Evolutionary conservation across 345 rosid genomes (phyloP).

Genomic region (Hypericum androsaemum): DNA sequence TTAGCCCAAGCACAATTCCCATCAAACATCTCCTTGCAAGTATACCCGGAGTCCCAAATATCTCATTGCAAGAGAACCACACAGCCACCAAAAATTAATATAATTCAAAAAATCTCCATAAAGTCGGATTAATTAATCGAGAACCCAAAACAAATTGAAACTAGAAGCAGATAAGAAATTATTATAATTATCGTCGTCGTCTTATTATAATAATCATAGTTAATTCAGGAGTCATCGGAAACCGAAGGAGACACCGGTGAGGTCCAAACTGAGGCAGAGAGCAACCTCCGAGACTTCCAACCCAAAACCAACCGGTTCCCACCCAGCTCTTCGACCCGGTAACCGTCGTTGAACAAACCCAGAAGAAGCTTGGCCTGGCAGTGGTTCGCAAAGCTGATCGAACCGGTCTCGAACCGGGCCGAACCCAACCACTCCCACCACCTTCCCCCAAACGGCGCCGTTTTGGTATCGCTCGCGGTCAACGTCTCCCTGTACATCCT

Average conservation of each 20-base stretch:
- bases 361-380: conserved; percentile 77
- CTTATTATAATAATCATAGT: too few species aligned
- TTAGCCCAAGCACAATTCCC: too few species aligned
- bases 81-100: too few species aligned
- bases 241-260: conserved; percentile 17
- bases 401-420: conserved; percentile 34
- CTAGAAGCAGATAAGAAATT: too few species aligned
- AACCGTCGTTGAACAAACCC: conserved; percentile 71
- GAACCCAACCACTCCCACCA: conserved; percentile 43
- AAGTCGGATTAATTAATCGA: too few species aligned
- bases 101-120: too few species aligned
- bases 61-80: too few species aligned
- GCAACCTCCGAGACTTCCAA: conserved; percentile 74
- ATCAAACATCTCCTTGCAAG: too few species aligned
- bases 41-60: too few species aligned
- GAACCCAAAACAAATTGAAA: too few species aligned
- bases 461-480: too few species aligned
- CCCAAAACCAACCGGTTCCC: conserved; percentile 56
- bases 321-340: conserved; percentile 54
- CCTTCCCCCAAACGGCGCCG: conserved; percentile 22
- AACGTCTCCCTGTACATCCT: conserved; percentile 27
- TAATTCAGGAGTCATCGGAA: conserved; percentile 13
- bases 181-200: too few species aligned
- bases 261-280: conserved; percentile 75
- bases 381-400: conserved; percentile 62